These are phyloP conservation scores for Haematococcus lacustris DNA, from an alignment of 139 green algal species.

Conservation along the genomic window DNA sequence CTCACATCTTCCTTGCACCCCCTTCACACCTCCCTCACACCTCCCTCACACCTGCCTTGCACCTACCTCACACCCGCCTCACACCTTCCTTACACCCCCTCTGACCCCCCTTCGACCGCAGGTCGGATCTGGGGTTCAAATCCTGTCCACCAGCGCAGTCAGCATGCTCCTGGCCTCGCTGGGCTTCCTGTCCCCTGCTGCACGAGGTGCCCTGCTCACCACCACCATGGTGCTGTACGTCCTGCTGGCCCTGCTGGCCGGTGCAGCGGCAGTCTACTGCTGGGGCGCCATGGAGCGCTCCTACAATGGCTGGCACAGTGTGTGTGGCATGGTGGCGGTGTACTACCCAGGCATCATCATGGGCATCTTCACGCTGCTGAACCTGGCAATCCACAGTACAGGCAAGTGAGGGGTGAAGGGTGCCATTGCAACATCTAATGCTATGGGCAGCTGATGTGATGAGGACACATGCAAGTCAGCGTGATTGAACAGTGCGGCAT, in stretches of 20 bases:
- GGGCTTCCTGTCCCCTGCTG: slow-evolving; percentile 89
- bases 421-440: too few species aligned
- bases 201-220: slow-evolving; percentile 83
- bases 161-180: slow-evolving; percentile 87
- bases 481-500: too few species aligned
- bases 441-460: too few species aligned
- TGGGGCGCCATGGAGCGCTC: slow-evolving; percentile 79
- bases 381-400: slow-evolving; percentile 80
- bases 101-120: too few species aligned
- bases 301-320: slow-evolving; percentile 55
- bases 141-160: slow-evolving; percentile 62
- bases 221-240: slow-evolving; percentile 30
- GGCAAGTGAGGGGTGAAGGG: too few species aligned
- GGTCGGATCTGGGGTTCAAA: slow-evolving; percentile 82
- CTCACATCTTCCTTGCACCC: too few species aligned
- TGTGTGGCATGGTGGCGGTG: slow-evolving; percentile 40
- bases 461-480: too few species aligned
- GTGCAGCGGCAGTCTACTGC: slow-evolving; percentile 63
- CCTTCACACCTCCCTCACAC: too few species aligned
- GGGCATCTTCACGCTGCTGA: slow-evolving; percentile 69
- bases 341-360: slow-evolving; percentile 85
- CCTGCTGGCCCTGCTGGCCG: slow-evolving; percentile 36
- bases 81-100: too few species aligned
- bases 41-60: too few species aligned
- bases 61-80: too few species aligned